Evolutionary conservation across 805 yeast genomes (phyloP), one percentile per base, ranked within the genome.

Genomic region (Candida hispaniensis): DNA sequence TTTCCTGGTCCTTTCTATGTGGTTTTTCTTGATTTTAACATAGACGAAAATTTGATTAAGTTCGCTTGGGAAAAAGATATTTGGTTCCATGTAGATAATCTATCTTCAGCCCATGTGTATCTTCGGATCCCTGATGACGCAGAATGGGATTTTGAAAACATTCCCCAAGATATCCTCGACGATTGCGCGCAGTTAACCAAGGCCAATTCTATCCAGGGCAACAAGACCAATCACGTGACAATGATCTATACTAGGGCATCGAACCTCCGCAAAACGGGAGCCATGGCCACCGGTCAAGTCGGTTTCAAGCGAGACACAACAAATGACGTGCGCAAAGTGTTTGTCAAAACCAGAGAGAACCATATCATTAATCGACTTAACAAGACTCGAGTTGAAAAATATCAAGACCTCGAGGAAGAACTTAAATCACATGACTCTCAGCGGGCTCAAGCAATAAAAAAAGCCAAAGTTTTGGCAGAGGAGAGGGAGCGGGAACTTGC

Each of bases 251-350:
- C 93, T 0, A 83, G 86, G 1, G 80, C 81, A 66, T 63, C 67
- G 15, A 80, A 80, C 49, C 59, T 80, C 38, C 63, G 67, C 25
- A 76, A 76, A 44, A 71, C 71, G 34, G 76, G 75, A 9, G 69
- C 69, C 18, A 79, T 79, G 91, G 82, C 71, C 30, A 71, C 69
- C 4, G 93, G 93, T 4, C 81, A 82, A 32, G 93, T 80, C 5
- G 70, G 80, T 1, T 80, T 79, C 54, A 69, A 75, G 39, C 72
- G 75, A 40, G 65, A 63, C 2, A n/a, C 10, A 19, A 19, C 8
- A 9, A 70, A 67, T 41, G 56, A 59, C 34, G 73, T 77, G 14
- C 67, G 61, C 41, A 66, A 70, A 42, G 55, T 71, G 18, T 65
- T 62, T 42, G 67, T 81, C 18, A 67, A 63, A 33, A 64, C 64